phyloP scores from a whole-genome alignment of 23 red algal genomes.

The Gracilaria domingensis region DNA sequence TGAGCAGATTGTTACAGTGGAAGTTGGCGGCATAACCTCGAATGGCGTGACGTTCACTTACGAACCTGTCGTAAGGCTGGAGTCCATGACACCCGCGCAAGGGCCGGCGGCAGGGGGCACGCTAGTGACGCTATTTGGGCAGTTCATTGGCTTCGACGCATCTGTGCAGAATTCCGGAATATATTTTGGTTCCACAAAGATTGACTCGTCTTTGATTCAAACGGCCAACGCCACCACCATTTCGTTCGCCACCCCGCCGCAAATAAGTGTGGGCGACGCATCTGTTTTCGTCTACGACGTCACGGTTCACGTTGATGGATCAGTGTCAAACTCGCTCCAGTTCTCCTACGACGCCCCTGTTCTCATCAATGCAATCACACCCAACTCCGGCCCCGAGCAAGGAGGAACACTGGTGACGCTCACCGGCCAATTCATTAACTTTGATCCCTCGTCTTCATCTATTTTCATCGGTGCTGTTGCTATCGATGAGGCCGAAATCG shows the following conservation, averaged over 20 bases:
- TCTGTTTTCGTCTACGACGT: slow-evolving; percentile 45
- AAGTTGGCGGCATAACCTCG: slow-evolving; percentile 39
- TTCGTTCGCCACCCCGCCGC: slow-evolving; percentile 41
- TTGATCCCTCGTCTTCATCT: slow-evolving; percentile 44
- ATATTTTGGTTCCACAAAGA: slow-evolving; percentile 45
- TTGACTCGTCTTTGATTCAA: slow-evolving; percentile 35
- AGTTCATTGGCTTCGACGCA: slow-evolving; percentile 70
- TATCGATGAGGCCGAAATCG: slow-evolving; percentile 12
- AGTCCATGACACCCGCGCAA: slow-evolving; percentile 37
- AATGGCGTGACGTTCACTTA: slow-evolving; percentile 57
- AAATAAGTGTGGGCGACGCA: slow-evolving; percentile 8
- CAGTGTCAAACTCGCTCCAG: slow-evolving; percentile 42
- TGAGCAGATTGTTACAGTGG: slow-evolving; percentile 33
- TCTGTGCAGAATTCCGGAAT: slow-evolving; percentile 37
- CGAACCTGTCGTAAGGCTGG: slow-evolving; percentile 31
- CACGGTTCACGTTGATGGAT: slow-evolving; percentile 34
- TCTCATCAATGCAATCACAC: slow-evolving; percentile 38
- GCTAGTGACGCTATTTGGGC: slow-evolving; percentile 52
- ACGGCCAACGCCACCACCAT: slow-evolving; percentile 26
- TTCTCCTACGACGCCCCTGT: slow-evolving; percentile 43
- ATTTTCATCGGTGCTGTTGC: slow-evolving; percentile 26
- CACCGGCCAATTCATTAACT: slow-evolving; percentile 54
- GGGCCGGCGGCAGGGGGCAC: slow-evolving; percentile 61
- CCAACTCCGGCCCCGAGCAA: slow-evolving; percentile 46
- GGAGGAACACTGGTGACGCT: slow-evolving; percentile 68